Base-by-base conservation (phyloP, 306 rosid species). In the Pyrus pyrifolia region DNA sequence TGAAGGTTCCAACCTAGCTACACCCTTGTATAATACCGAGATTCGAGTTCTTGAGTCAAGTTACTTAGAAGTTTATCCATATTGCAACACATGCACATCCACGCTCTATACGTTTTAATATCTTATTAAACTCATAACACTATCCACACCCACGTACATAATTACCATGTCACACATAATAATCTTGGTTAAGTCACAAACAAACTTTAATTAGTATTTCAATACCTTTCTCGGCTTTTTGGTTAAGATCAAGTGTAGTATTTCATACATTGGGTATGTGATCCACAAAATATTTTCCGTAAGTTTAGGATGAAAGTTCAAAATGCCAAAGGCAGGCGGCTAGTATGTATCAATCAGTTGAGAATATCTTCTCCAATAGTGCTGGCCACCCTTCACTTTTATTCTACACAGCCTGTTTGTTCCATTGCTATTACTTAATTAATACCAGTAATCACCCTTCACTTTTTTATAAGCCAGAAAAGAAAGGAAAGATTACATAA, bases 241-340 rank as follows among this genome's bases (percentile, higher is more conserved):
- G 8, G 8, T 8, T 35, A 35, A 6, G 40, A 35, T 35, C 40
- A 35, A 6, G 40, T 6, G 17, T 44, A 44, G 13, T 44, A 6
- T 17, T 51, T 51, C 55, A 51, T 51, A 51, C 21, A 51, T 15
- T 17, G 21, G 7, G 42, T 35, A 35, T 49, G 17, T 5, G 8
- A 49, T 49, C 5, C 21, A 17, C 15, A 49, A 13, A 65, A 30
- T n/a, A 49, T 25, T 23, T 5, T 14, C 68, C 73, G 49, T 55
- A 55, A 72, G 72, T 65, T 79, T 15, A 44, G 73, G 61, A 65
- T 38, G 10, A 42, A 42, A 72, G 15, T 14, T 81, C 81, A 75
- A 40, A 40, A 40, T 40, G 45, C 45, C 45, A 40, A 40, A 2
- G 42, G 9, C 42, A 35, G 42, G 42, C 9, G 42, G 42, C 42